Evolutionary conservation across 2,329 filamentous ascomycete species (phyloP).

Genomic region (Aspergillus jensenii): DNA sequence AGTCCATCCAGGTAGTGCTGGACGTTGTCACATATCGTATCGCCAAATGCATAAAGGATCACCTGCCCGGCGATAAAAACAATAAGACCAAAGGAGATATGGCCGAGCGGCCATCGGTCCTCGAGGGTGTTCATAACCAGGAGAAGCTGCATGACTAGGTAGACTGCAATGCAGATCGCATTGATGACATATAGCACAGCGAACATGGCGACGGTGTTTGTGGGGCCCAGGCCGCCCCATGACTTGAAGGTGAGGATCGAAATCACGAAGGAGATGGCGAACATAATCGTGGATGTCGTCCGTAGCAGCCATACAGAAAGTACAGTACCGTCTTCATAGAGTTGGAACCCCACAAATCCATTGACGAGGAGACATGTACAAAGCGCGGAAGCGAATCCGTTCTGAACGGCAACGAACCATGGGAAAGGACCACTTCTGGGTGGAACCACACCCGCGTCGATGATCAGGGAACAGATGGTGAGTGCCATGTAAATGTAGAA

Average conservation of each 20-base stretch:
- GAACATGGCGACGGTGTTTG: conserved; percentile 85
- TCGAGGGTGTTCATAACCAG: conserved; percentile 87
- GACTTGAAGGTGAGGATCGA: conserved; percentile 89
- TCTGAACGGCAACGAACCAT: conserved; percentile 88
- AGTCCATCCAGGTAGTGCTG: conserved; percentile 93
- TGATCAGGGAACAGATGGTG: conserved; percentile 81
- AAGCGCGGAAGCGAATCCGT: conserved; percentile 78
- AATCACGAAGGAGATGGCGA: conserved; percentile 81
- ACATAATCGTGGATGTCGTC: conserved; percentile 74
- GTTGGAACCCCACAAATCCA: conserved; percentile 95
- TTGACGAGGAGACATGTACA: conserved; percentile 92
- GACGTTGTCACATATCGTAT: conserved; percentile 76
- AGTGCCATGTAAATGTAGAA: conserved; percentile 96
- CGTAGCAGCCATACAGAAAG: conserved; percentile 92
- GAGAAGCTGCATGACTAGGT: conserved; percentile 82
- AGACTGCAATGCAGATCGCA: conserved; percentile 80
- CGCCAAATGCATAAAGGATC: conserved; percentile 85
- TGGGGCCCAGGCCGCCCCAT: conserved; percentile 81
- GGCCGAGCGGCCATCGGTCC: conserved; percentile 91
- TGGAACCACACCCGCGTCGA: conserved; percentile 90
- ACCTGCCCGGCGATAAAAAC: conserved; percentile 93
- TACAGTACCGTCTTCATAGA: conserved; percentile 95
- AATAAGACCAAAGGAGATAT: conserved; percentile 85
- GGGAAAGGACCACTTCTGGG: conserved; percentile 77
- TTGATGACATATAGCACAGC: conserved; percentile 90